These are phyloP conservation scores for Cryptosporidium meleagridis DNA, from an alignment of 169 alveolate genomes.

Conservation along the genomic window DNA sequence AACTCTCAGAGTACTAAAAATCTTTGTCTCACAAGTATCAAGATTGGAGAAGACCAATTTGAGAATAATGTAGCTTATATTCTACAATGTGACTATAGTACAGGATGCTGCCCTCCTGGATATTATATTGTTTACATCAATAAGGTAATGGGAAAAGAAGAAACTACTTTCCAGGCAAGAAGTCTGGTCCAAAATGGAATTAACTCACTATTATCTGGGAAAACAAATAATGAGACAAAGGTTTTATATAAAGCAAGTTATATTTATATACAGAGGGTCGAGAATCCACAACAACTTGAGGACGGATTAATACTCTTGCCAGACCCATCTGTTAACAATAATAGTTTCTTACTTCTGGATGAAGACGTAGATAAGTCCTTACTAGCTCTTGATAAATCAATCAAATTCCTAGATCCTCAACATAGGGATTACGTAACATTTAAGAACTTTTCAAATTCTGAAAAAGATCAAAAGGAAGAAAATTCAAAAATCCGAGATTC, in stretches of 20 bases:
- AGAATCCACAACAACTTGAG: not conserved
- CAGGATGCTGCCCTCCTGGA: constrained; percentile 51
- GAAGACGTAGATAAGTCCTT: constrained; percentile 36
- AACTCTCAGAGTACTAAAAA: not conserved
- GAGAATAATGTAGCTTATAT: not conserved
- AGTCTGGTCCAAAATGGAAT: not conserved
- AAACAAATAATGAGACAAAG: not conserved
- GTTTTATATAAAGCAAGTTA: constrained; percentile 35
- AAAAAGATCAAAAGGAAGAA: not conserved
- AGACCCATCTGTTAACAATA: constrained; percentile 49
- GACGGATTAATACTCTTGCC: constrained; percentile 10
- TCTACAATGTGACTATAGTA: constrained; percentile 28
- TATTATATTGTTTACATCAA: constrained; percentile 33
- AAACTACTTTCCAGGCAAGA: not conserved
- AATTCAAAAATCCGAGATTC: not conserved
- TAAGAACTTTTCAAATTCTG: not conserved
- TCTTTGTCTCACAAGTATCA: not conserved
- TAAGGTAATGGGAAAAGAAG: constrained; percentile 10
- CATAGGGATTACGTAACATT: not conserved
- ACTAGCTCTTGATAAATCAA: not conserved
- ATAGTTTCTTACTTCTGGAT: constrained; percentile 48
- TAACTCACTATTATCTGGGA: not conserved
- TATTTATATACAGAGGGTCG: constrained; percentile 16
- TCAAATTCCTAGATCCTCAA: not conserved
- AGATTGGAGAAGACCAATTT: not conserved